A percentile compares a stretch with the other conserved stretches of the same genome.
Evolutionary conservation across 1,284 basidiomycete species (phyloP).

Genomic region (Cerioporus squamosus): DNA sequence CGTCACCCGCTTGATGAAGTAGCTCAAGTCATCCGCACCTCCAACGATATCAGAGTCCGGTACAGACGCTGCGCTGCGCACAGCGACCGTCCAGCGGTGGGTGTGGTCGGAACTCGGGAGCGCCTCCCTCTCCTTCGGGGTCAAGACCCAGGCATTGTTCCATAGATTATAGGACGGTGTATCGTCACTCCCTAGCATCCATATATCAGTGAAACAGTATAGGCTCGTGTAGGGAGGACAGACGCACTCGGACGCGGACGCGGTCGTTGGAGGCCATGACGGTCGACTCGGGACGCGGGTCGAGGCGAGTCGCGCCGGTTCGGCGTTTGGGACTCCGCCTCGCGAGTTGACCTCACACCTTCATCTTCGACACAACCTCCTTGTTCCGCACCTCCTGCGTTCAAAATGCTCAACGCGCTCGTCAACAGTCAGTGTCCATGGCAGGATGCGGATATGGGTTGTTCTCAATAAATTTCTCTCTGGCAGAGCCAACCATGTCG

Average conservation of each 20-base stretch:
- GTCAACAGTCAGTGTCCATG: slow-evolving; percentile 45
- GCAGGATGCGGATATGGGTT: background rate
- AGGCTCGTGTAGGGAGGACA: slow-evolving; percentile 4
- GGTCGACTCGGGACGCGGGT: slow-evolving; percentile 15
- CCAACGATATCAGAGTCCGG: slow-evolving; percentile 76
- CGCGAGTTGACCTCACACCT: slow-evolving; percentile 20
- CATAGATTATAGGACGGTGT: slow-evolving; percentile 92
- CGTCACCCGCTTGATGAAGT: slow-evolving; percentile 93
- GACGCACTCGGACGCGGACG: slow-evolving; percentile 72
- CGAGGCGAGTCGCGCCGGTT: slow-evolving; percentile 33
- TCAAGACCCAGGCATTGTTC: slow-evolving; percentile 88
- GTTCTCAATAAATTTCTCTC: slow-evolving; percentile 2
- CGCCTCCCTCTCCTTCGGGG: slow-evolving; percentile 72
- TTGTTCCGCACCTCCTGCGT: slow-evolving; percentile 8
- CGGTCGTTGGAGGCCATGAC: slow-evolving; percentile 58
- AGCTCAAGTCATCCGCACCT: slow-evolving; percentile 85
- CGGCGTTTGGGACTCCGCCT: slow-evolving; percentile 30
- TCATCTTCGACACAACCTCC: slow-evolving; percentile 22
- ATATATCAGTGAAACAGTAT: slow-evolving; percentile 1
- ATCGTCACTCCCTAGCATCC: slow-evolving; percentile 81
- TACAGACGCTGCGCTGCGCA: slow-evolving; percentile 77
- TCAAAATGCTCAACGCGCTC: slow-evolving; percentile 60
- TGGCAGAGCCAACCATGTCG: slow-evolving; percentile 63
- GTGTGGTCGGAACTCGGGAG: slow-evolving; percentile 78
- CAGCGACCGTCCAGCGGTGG: slow-evolving; percentile 96